Percentiles rank a stretch among this genome's conserved stretches.
Conservation (phyloP, 305 asterid genomes). For the Caryopteris hybrid region DNA sequence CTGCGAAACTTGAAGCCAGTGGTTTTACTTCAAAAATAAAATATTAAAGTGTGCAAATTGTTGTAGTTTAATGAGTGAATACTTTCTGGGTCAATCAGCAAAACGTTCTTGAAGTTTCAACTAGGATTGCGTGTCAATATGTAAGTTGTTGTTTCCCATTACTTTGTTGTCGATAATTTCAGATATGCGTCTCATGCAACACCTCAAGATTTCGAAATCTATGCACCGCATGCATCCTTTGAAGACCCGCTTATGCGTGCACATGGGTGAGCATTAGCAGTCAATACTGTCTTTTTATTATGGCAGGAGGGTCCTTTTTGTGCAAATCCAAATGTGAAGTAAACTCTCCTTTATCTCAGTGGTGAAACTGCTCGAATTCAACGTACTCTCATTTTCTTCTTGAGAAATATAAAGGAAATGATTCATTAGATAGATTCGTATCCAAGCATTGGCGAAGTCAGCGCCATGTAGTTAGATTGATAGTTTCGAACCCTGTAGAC, state of each 20-base stretch:
- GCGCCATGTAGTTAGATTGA: no score
- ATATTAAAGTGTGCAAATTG: no score
- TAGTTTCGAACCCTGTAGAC: background rate
- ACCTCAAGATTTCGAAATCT: slow-evolving; percentile 74
- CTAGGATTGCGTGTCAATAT: background rate
- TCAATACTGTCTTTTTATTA: background rate
- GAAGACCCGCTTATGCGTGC: slow-evolving; percentile 92
- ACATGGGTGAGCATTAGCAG: slow-evolving; percentile 48
- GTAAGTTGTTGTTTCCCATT: background rate
- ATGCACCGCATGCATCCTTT: slow-evolving; percentile 69
- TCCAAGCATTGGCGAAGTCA: no score
- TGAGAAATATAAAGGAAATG: no score
- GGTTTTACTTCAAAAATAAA: no score
- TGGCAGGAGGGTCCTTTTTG: no score
- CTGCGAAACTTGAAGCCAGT: background rate
- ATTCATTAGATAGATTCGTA: no score
- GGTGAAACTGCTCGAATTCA: no score
- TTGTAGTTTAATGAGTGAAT: background rate
- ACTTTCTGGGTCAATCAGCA: background rate
- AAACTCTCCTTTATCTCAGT: no score
- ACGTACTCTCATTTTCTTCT: no score
- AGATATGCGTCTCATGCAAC: slow-evolving; percentile 74
- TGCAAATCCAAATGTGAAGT: no score
- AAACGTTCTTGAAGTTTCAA: background rate
- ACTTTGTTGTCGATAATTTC: slow-evolving; percentile 16